Conservation (phyloP, 2,329 filamentous ascomycete genomes). For the Blumeria hordei region DNA sequence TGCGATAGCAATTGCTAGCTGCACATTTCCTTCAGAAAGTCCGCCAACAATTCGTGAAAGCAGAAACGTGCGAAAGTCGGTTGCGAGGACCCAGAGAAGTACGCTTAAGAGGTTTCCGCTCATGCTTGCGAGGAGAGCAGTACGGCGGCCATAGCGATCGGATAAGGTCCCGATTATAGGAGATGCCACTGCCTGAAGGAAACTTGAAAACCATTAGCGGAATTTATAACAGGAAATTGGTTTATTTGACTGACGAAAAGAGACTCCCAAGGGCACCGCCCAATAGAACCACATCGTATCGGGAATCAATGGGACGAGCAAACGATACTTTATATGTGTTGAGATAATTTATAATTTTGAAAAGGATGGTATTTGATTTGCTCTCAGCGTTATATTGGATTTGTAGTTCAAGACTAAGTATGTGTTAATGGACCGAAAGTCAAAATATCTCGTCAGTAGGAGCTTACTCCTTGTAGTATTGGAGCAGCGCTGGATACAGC, state of each 20-base stretch:
- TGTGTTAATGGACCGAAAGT: neutral
- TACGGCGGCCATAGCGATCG: conserved; percentile 68
- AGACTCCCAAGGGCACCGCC: conserved; percentile 83
- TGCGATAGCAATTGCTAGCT: conserved; percentile 86
- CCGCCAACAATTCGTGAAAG: conserved; percentile 84
- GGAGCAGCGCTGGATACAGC: conserved; percentile 79
- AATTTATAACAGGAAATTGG: no score
- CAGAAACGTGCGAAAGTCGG: conserved; percentile 87
- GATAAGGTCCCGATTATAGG: conserved; percentile 77
- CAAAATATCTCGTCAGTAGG: neutral
- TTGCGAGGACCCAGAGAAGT: conserved; percentile 76
- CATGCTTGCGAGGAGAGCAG: conserved; percentile 79
- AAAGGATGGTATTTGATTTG: conserved; percentile 41
- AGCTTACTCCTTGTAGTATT: conserved; percentile 74
- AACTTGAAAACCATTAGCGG: conserved; percentile 9
- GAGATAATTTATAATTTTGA: conserved; percentile 55
- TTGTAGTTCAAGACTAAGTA: conserved; percentile 39
- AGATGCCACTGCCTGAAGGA: conserved; percentile 79
- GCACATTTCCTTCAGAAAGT: conserved; percentile 87
- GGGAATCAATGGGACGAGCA: conserved; percentile 73
- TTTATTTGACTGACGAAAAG: conserved; percentile 33
- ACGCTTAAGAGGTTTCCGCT: conserved; percentile 79
- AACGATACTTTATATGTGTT: conserved; percentile 93
- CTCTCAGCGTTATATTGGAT: conserved; percentile 19
- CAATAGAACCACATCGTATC: conserved; percentile 89